Evolutionary conservation across 805 yeast species (phyloP).

Genomic region (Metschnikowia anglica): DNA sequence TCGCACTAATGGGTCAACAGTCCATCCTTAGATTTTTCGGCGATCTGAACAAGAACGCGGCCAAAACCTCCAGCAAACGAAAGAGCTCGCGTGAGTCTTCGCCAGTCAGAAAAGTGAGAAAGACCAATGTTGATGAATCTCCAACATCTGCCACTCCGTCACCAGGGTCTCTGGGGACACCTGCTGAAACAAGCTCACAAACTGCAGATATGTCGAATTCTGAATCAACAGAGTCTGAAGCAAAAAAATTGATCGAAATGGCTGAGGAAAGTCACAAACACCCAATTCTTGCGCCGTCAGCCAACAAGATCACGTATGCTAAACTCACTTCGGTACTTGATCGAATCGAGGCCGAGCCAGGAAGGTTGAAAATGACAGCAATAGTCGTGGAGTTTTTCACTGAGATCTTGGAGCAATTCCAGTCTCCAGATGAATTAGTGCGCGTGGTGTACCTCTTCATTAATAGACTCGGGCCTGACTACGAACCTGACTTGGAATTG

Average conservation of each 20-base stretch:
- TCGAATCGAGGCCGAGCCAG: constrained; percentile 73
- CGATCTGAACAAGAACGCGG: constrained; percentile 6
- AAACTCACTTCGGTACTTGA: constrained; percentile 67
- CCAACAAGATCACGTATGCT: constrained; percentile 31
- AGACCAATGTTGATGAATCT: constrained; percentile 1
- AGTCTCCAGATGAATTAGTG: constrained; percentile 48
- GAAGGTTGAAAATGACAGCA: constrained; percentile 78
- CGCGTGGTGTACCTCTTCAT: constrained; percentile 81
- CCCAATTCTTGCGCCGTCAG: constrained; percentile 8
- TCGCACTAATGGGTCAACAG: constrained; percentile 17
- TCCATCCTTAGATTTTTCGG: constrained; percentile 21
- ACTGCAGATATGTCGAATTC: background rate
- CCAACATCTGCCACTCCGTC: background rate
- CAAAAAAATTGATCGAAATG: constrained; percentile 15
- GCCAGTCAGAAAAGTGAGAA: constrained; percentile 2
- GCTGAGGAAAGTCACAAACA: constrained; percentile 15
- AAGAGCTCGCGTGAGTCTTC: constrained; percentile 6
- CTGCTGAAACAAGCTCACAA: background rate
- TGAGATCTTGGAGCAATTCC: constrained; percentile 51
- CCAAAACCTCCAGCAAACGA: constrained; percentile 4
- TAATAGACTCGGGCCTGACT: constrained; percentile 91
- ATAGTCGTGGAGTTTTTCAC: constrained; percentile 71
- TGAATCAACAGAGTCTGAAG: constrained; percentile 9
- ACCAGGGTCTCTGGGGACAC: background rate
- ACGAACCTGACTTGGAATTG: constrained; percentile 83